Percentiles rank a stretch among this genome's conserved stretches.
Conservation (phyloP, 805 yeast species). For the Cyberlindnera maclurae region DNA sequence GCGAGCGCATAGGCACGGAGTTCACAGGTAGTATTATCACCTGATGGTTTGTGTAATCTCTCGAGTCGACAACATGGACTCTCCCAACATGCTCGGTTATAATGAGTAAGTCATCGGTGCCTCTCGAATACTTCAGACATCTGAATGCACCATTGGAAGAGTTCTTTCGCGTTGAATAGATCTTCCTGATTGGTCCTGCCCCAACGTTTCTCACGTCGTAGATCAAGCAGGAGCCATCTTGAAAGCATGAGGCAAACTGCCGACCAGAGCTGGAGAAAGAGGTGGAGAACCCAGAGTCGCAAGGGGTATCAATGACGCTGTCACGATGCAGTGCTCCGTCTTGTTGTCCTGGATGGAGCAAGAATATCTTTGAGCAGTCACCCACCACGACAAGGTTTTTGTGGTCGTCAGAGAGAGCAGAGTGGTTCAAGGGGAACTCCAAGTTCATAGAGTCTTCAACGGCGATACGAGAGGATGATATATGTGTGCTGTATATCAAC, state of each 20-base stretch:
- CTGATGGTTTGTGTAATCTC: conserved; percentile 68
- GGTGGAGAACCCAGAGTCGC: conserved; percentile 80
- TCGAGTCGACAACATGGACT: conserved; percentile 76
- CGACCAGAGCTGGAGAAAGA: conserved; percentile 70
- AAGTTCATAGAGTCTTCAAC: conserved; percentile 38
- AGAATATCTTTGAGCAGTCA: conserved; percentile 60
- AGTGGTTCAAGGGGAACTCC: conserved; percentile 69
- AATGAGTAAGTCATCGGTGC: conserved; percentile 68
- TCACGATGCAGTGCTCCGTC: conserved; percentile 24
- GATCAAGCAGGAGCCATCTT: conserved; percentile 72
- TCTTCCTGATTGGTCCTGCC: conserved; percentile 41
- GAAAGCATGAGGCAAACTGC: conserved; percentile 74
- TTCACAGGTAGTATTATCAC: conserved; percentile 58
- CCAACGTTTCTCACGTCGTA: conserved; percentile 66
- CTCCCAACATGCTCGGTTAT: conserved; percentile 82
- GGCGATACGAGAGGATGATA: conserved; percentile 40
- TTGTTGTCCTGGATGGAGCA: conserved; percentile 36
- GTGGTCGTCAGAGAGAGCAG: conserved; percentile 58
- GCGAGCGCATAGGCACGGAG: conserved; percentile 6
- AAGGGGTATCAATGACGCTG: conserved; percentile 43
- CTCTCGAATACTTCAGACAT: conserved; percentile 51
- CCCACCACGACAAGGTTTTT: conserved; percentile 64
- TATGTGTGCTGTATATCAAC: conserved; percentile 56
- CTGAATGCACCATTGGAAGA: conserved; percentile 60
- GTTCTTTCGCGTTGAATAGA: conserved; percentile 54